phyloP scores from a whole-genome alignment of 192 early-diverging fungal species.

The Coemansia sp. region DNA sequence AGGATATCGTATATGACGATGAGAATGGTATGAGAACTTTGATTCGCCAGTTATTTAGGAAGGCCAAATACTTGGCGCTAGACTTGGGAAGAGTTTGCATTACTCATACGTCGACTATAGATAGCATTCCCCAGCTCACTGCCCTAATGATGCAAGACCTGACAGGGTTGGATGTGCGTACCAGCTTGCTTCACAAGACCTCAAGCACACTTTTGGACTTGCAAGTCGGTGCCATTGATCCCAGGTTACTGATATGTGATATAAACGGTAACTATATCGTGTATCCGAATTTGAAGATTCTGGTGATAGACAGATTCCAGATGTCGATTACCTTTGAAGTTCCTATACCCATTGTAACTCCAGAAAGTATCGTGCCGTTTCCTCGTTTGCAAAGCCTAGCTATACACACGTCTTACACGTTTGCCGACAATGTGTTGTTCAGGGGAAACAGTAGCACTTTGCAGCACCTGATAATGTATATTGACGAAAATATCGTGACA shows the following conservation, averaged over 20 bases:
- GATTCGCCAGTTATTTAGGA: neutral
- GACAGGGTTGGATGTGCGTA: neutral
- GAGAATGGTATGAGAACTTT: neutral
- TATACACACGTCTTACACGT: neutral
- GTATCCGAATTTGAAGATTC: neutral
- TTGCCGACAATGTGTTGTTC: conserved; percentile 5
- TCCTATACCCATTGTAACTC: neutral
- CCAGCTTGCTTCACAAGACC: neutral
- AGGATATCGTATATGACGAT: neutral
- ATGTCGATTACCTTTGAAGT: neutral
- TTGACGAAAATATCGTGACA: neutral
- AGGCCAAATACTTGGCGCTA: neutral
- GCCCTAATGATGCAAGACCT: neutral
- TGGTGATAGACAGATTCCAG: neutral
- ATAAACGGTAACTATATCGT: neutral
- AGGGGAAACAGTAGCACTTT: conserved; percentile 5
- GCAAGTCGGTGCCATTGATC: neutral
- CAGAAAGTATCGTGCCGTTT: neutral
- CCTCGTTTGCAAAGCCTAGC: neutral
- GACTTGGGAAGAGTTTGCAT: neutral
- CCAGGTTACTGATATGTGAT: neutral
- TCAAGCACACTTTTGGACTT: neutral
- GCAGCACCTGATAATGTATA: neutral
- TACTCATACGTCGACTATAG: neutral
- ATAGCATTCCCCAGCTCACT: neutral